A percentile compares a stretch with the other conserved stretches of the same genome.
phyloP scores from a whole-genome alignment of 1,284 basidiomycete species.

The Cryptococcus sp. region DNA sequence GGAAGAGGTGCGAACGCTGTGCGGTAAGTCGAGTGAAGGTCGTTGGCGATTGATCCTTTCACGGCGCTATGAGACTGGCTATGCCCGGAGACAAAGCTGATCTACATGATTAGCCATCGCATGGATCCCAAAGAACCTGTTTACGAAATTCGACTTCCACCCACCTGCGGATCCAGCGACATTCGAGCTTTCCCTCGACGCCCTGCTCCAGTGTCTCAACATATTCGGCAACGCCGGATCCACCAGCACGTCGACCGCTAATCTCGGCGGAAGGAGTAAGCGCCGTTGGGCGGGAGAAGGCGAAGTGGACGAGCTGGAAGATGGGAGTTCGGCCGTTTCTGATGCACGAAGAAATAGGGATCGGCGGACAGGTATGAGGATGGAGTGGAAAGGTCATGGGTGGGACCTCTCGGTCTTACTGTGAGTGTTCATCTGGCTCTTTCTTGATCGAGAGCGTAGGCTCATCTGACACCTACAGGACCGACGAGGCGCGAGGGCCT shows the following conservation, averaged over 20 bases:
- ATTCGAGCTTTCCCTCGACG: slow-evolving; percentile 80
- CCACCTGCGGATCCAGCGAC: slow-evolving; percentile 53
- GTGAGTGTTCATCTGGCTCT: slow-evolving; percentile 59
- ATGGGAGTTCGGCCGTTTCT: slow-evolving; percentile 50
- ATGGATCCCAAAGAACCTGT: slow-evolving; percentile 77
- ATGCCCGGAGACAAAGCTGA: background rate
- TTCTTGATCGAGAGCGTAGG: background rate
- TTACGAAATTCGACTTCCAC: slow-evolving; percentile 71
- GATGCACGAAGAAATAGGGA: slow-evolving; percentile 31
- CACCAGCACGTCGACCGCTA: slow-evolving; percentile 10
- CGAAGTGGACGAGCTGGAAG: slow-evolving; percentile 46
- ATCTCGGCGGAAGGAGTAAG: slow-evolving; percentile 14
- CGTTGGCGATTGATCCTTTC: slow-evolving; percentile 11
- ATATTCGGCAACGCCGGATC: slow-evolving; percentile 78
- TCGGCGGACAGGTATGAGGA: slow-evolving; percentile 70
- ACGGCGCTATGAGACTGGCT: background rate
- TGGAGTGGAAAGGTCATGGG: slow-evolving; percentile 78
- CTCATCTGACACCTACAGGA: slow-evolving; percentile 56
- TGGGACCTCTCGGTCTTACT: slow-evolving; percentile 76
- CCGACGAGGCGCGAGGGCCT: slow-evolving; percentile 79
- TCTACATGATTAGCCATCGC: slow-evolving; percentile 66
- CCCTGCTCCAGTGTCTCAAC: slow-evolving; percentile 83
- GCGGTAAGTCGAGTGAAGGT: slow-evolving; percentile 59
- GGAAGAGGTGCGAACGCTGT: slow-evolving; percentile 76
- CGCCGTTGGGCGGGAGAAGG: slow-evolving; percentile 57